These are phyloP conservation scores for Debaryomyces tyrocola DNA, from an alignment of 805 yeast species.

Conservation along the genomic window DNA sequence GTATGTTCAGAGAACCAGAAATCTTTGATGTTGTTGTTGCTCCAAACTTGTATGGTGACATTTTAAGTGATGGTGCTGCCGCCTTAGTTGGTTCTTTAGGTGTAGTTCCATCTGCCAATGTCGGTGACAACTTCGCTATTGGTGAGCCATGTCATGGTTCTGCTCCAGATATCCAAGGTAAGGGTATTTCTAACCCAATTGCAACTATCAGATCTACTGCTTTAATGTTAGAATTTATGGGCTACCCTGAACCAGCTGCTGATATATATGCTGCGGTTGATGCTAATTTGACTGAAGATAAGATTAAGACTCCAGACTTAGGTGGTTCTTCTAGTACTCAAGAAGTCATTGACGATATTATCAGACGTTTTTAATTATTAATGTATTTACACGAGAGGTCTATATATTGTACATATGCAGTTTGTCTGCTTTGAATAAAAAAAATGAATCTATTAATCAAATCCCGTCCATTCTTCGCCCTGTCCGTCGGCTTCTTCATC, in stretches of 20 bases:
- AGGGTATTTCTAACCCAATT: constrained; percentile 90
- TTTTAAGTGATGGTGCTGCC: constrained; percentile 96
- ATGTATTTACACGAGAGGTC: not conserved
- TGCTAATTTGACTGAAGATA: constrained; percentile 80
- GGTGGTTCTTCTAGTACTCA: constrained; percentile 89
- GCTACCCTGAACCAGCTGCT: constrained; percentile 85
- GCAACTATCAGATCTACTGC: constrained; percentile 99
- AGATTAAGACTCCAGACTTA: constrained; percentile 86
- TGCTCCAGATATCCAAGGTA: constrained; percentile 98
- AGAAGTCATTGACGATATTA: constrained; percentile 82
- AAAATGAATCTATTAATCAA: constrained; percentile 16
- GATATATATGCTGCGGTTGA: constrained; percentile 93
- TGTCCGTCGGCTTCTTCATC: constrained; percentile 1
- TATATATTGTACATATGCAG: not conserved
- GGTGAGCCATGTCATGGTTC: constrained; percentile 99
- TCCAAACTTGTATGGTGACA: constrained; percentile 97
- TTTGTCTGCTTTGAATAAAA: constrained; percentile 12
- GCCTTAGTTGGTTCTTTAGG: constrained; percentile 97
- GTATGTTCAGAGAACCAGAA: constrained; percentile 98
- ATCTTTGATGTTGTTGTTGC: constrained; percentile 98
- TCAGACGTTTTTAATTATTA: constrained; percentile 43
- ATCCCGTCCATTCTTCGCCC: constrained; percentile 16
- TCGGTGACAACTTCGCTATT: constrained; percentile 92
- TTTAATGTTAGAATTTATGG: constrained; percentile 95
- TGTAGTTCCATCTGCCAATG: constrained; percentile 97